These are phyloP conservation scores for Clonostachys rhizophaga DNA, from an alignment of 2,329 filamentous ascomycete genomes.

Conservation along the genomic window DNA sequence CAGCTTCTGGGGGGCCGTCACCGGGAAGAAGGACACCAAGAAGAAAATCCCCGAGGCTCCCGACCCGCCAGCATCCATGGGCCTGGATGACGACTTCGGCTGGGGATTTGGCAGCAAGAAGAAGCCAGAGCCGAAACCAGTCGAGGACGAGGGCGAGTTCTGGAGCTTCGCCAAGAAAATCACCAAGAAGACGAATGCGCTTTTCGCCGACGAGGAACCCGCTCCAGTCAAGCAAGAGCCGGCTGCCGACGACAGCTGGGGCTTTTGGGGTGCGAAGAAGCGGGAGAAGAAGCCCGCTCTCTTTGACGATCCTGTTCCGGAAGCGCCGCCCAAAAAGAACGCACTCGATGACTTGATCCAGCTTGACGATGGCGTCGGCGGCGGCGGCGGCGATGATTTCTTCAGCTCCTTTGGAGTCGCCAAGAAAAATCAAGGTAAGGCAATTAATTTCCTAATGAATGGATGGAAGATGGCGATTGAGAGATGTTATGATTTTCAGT, in stretches of 20 bases:
- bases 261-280: constrained; percentile 5
- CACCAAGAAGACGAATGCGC: constrained; percentile 11
- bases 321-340: constrained; percentile 24
- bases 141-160: constrained; percentile 4
- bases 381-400: constrained; percentile 37
- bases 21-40: constrained; percentile 22
- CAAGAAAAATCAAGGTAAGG: constrained; percentile 40
- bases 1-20: constrained; percentile 9
- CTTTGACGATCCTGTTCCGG: constrained; percentile 8
- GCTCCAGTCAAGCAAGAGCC: constrained; percentile 6
- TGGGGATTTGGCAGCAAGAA: constrained; percentile 1
- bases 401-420: constrained; percentile 50
- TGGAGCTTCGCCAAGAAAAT: constrained; percentile 2
- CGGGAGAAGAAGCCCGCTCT: constrained; percentile 12
- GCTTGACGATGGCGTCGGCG: constrained; percentile 21
- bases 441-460: constrained; percentile 12
- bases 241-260: constrained; percentile 9
- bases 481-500: constrained; percentile 1
- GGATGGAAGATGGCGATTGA: too few species aligned
- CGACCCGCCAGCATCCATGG: constrained; percentile 1
- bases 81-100: constrained; percentile 5
- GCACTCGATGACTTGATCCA: constrained; percentile 26
- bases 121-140: constrained; percentile 7
- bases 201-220: constrained; percentile 5
- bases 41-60: constrained; percentile 12